Conservation (phyloP, 495 filamentous ascomycete species). For the Podospora comata region DNA sequence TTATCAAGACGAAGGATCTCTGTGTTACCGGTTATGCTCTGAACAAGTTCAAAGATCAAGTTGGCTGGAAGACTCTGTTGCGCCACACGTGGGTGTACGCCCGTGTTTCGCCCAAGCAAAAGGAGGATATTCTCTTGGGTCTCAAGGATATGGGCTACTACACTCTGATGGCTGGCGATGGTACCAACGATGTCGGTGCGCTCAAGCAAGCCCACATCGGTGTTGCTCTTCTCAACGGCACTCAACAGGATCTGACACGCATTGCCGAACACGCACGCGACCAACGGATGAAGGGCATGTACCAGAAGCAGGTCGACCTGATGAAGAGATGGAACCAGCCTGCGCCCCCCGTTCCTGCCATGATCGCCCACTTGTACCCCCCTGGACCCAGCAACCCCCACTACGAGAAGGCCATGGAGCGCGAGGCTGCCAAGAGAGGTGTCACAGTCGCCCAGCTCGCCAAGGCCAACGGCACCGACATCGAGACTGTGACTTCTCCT, state of each 20-base stretch:
- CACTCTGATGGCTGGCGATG: slow-evolving; percentile 97
- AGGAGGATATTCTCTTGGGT: slow-evolving; percentile 95
- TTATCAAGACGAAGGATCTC: slow-evolving; percentile 83
- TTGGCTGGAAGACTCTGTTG: slow-evolving; percentile 65
- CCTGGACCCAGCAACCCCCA: slow-evolving; percentile 91
- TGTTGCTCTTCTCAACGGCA: slow-evolving; percentile 93
- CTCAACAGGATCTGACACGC: slow-evolving; percentile 80
- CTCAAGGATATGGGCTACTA: slow-evolving; percentile 96
- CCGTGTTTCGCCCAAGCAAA: slow-evolving; percentile 96
- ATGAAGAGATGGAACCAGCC: slow-evolving; percentile 95
- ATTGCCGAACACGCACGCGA: slow-evolving; percentile 91
- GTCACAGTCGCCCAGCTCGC: slow-evolving; percentile 44
- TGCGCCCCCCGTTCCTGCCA: slow-evolving; percentile 76
- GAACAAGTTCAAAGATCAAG: slow-evolving; percentile 80
- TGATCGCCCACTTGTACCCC: slow-evolving; percentile 93
- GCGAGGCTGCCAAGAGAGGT: slow-evolving; percentile 74
- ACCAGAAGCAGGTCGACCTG: slow-evolving; percentile 88
- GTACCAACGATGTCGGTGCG: slow-evolving; percentile 97
- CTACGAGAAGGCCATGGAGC: slow-evolving; percentile 86
- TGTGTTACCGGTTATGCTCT: slow-evolving; percentile 96
- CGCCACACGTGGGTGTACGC: slow-evolving; percentile 97
- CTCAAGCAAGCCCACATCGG: slow-evolving; percentile 98
- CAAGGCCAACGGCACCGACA: slow-evolving; percentile 42
- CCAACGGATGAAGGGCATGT: slow-evolving; percentile 97
- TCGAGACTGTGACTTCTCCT: slow-evolving; percentile 67